Evolutionary conservation across 2,329 filamentous ascomycete genomes (phyloP), one percentile per base, ranked within the genome.

Genomic region (Venturia asperata): DNA sequence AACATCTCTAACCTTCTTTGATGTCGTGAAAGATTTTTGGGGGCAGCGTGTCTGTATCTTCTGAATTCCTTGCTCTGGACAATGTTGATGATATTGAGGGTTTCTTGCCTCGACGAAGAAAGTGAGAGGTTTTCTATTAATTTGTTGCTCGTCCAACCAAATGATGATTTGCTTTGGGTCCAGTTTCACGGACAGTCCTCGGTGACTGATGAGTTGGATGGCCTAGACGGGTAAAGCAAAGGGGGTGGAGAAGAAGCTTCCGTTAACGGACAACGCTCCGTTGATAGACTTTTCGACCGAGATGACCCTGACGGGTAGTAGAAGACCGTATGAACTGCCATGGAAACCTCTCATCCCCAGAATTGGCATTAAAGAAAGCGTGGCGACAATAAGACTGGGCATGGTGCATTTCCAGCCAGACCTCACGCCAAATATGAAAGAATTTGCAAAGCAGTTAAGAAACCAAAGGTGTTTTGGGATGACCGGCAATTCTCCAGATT

Each of bases 131-230:
- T 52, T 52, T 52, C 47, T 52, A 52, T 52, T 52, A 1, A 10
- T 52, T 52, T 52, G 47, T 52, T 52, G 47, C 47, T 52, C 47
- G 47, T 52, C 47, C 47, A 52, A 52, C 47, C 47, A 52, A 27
- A 52, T 52, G 47, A 52, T 52, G 47, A 52, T 52, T 52, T 52
- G 47, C 47, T 52, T 52, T 24, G 10, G 47, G 21, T 52, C 47
- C 47, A 27, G 47, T 21, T 15, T 52, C 47, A 52, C 47, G 47
- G 47, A 52, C 21, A 11, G 21, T 52, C 47, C 6, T 52, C 47
- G 47, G 9, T 52, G 27, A 21, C 11, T 52, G 47, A 27, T 52
- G 47, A 15, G 11, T 41, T 41, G 39, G 39, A 41, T 41, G 4
- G 27, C 27, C 15, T 27, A 13, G 47, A 52, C 47, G 47, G 47